Evolutionary conservation across 2,329 filamentous ascomycete species (phyloP), one percentile per base, ranked within the genome.

Genomic region (Alternaria burnsii): DNA sequence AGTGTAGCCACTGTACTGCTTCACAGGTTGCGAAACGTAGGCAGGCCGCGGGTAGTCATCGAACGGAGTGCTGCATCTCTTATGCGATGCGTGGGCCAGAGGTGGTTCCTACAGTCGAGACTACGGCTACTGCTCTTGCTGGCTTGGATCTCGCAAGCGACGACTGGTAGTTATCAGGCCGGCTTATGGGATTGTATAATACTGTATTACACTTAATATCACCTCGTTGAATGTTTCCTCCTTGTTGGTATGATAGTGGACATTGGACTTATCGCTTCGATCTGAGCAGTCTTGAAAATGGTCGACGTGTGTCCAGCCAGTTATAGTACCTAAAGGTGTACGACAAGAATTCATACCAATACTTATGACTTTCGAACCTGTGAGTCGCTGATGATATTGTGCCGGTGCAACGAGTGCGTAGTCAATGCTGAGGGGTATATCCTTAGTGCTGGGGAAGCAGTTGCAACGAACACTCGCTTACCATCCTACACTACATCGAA

Each of bases 21-120:
- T 53, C 52, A 0, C 9, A 42, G 46, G 12, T 22, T 7, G 34
- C 26, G 22, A 59, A 59, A 12, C 60, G 44, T 8, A 44, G 22
- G 12, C 14, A 61, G 18, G 43, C 34, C 28, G 34, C 52, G 1
- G 14, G 44, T 3, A 46, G 40, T n/a, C 57, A 57, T 52, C 12
- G 24, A 12, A 55, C 51, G 5, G 43, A 43, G 40, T 47, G 32
- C 12, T 59, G 60, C 30, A 59, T 62, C 34, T 28, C 38, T 5
- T 56, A 38, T 43, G 56, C 36, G 3, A 38, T 60, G 32, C 18
- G 18, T n/a, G 53, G 53, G 4, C 41, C 41, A 8, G 46, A 56
- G 32, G 40, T 52, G 2, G 16, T 26, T 11, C 10, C 18, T 18
- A 10, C 51, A 16, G 34, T 50, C 9, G 46, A 50, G 30, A 10